A percentile compares a stretch with the other conserved stretches of the same genome.
phyloP scores from a whole-genome alignment of 1,284 basidiomycete genomes.

The Laetiporus sulphureus region DNA sequence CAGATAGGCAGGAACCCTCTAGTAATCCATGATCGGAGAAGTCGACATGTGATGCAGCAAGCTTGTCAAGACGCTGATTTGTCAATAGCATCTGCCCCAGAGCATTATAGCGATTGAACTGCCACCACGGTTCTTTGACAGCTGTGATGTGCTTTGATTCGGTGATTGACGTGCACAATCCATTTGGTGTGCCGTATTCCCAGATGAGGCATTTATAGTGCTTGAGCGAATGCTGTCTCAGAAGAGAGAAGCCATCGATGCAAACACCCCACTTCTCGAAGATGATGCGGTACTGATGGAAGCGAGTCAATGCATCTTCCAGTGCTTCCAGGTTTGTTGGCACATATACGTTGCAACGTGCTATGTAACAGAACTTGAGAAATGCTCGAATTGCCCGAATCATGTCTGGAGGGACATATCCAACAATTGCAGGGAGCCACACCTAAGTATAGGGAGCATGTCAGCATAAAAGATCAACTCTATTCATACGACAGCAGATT shows the following conservation, averaged over 20 bases:
- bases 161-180: slow-evolving; percentile 20
- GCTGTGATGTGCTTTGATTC: slow-evolving; percentile 21
- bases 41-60: slow-evolving; percentile 11
- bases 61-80: slow-evolving; percentile 16
- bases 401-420: slow-evolving; percentile 13
- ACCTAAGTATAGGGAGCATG: slow-evolving; percentile 5
- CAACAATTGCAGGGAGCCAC: slow-evolving; percentile 14
- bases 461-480: background rate
- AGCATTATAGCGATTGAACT: slow-evolving; percentile 12
- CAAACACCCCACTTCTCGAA: slow-evolving; percentile 13
- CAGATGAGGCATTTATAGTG: slow-evolving; percentile 13
- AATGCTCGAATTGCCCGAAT: slow-evolving; percentile 10
- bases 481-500: background rate
- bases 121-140: slow-evolving; percentile 20
- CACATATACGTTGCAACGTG: slow-evolving; percentile 1
- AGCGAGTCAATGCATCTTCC: slow-evolving; percentile 6
- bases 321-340: background rate
- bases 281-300: slow-evolving; percentile 9
- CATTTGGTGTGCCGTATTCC: slow-evolving; percentile 17
- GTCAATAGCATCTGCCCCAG: slow-evolving; percentile 19
- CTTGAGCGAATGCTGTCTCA: slow-evolving; percentile 15
- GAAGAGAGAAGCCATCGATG: slow-evolving; percentile 12
- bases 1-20: slow-evolving; percentile 4
- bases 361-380: slow-evolving; percentile 19
- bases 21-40: slow-evolving; percentile 12